Base-by-base conservation (phyloP, 1,284 basidiomycete genomes). In the Microbotryomycetes sp. region DNA sequence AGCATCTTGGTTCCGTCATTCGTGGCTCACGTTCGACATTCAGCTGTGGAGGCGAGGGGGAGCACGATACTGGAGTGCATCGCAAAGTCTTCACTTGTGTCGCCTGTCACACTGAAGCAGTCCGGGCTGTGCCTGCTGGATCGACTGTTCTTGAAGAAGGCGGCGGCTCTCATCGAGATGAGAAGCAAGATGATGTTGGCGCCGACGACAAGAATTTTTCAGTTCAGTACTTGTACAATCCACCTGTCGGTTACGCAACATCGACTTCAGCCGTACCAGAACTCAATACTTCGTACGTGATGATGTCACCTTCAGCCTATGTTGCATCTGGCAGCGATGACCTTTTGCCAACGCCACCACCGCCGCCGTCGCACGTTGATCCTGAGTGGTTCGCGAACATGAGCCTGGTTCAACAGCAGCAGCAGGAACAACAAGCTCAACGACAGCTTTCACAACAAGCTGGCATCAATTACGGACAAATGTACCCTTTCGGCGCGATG, bases 181-280 rank as follows among this genome's bases (percentile, higher is more conserved):
- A 46, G n/a, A 12, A 6, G 52, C 29, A 30, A 22, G 9, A 52
- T 19, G 46, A 48, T 31, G 28, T 19, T 3, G 25, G 29, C 22
- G 60, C 22, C 7, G 31, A 47, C 16, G 16, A 42, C n/a, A 25
- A 47, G 5, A 15, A 25, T 2, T 65, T 65, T 51, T 62, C 60
- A 54, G 61, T 65, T 48, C 54, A 62, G n/a, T 65, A 65, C 56
- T 56, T 65, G 42, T 59, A 15, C 30, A 25, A 16, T 36, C 31
- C 52, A 6, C 7, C 31, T 36, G 32, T 54, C 22, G 29, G 30
- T 25, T 23, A 14, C 32, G 9, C 16, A n/a, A 25, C 52, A 30
- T 19, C 28, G 29, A 12, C 50, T 30, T 15, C 28, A 26, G 26
- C n/a, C 9, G 22, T n/a, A n/a, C 23, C 29, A 12, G 29, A 31